Evolutionary conservation across 768 basidiomycete species (phyloP), one percentile per base, ranked within the genome.

Genomic region (Phlegmacium glaucopus): DNA sequence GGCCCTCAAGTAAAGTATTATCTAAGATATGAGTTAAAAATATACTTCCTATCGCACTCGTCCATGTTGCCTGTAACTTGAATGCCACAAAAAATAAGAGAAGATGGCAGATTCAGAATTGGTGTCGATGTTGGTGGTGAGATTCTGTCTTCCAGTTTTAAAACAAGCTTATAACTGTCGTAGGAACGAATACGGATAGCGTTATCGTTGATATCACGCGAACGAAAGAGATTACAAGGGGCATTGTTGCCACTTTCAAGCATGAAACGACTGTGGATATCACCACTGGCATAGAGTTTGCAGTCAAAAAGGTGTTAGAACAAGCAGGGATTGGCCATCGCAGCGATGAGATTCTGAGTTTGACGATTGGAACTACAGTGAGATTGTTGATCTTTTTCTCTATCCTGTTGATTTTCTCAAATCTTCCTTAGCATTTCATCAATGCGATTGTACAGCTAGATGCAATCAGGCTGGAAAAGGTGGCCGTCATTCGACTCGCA

Each of bases 291-390:
- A 84, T 86, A 43, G 77, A 79, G 44, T 49, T 55, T 3, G 81
- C 79, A 1, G 67, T 85, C 15, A 63, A 66, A 10, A 61, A 62
- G 2, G 73, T 82, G 5, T 62, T 85, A 40, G 52, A 66, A 32
- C 58, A 66, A 7, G 70, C 65, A 16, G 56, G 59, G 22, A 57
- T 75, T 5, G 60, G 69, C 41, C 56, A 59, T 13, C 53, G 42
- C 6, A 62, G 67, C 4, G 49, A 64, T 2, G 53, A 69, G 1
- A 67, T 85, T 28, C 65, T 76, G 42, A 75, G 77, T 6, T 57
- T 85, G 50, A 72, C 77, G 28, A 78, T 85, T 49, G 83, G 84
- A 28, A 84, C 83, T 0, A 84, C 83, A 0, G 79, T 78, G 42
- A 40, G 67, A 45, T 22, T 26, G 4, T 17, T 12, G 16, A 13